phyloP scores from a whole-genome alignment of 345 rosid species.

The Euclidium syriacum region DNA sequence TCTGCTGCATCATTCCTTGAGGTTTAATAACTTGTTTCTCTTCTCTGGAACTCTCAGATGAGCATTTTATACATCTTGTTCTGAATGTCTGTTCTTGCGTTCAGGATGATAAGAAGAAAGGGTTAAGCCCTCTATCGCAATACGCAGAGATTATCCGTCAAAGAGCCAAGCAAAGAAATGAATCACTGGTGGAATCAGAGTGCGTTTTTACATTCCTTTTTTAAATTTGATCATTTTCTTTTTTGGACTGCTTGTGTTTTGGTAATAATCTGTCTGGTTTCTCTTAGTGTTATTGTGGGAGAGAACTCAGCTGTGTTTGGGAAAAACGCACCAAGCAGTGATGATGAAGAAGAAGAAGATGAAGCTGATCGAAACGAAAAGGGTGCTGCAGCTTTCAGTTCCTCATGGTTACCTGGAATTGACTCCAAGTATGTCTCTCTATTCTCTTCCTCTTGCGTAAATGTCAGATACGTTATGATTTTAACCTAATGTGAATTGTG shows the following conservation, averaged over 20 bases:
- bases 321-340: conserved; percentile 41
- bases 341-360: conserved; percentile 49
- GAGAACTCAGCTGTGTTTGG: conserved; percentile 60
- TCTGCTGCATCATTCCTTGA: conserved; percentile 59
- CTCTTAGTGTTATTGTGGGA: conserved; percentile 74
- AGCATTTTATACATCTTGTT: neutral
- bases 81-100: conserved; percentile 1
- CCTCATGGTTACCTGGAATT: conserved; percentile 82
- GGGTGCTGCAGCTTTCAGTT: conserved; percentile 62
- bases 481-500: neutral
- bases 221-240: neutral
- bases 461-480: neutral
- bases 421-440: conserved; percentile 49
- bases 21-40: conserved; percentile 34
- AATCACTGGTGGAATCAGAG: conserved; percentile 83
- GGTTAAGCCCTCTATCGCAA: conserved; percentile 63
- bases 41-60: neutral
- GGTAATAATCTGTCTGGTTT: conserved; percentile 13
- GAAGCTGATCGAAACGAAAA: conserved; percentile 39
- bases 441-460: neutral
- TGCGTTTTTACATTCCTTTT: conserved; percentile 26
- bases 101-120: conserved; percentile 62
- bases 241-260: neutral
- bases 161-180: conserved; percentile 66
- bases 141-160: conserved; percentile 46